Evolutionary conservation across 2,329 filamentous ascomycete species (phyloP), one percentile per base, ranked within the genome.

Genomic region (Fusarium sp.): DNA sequence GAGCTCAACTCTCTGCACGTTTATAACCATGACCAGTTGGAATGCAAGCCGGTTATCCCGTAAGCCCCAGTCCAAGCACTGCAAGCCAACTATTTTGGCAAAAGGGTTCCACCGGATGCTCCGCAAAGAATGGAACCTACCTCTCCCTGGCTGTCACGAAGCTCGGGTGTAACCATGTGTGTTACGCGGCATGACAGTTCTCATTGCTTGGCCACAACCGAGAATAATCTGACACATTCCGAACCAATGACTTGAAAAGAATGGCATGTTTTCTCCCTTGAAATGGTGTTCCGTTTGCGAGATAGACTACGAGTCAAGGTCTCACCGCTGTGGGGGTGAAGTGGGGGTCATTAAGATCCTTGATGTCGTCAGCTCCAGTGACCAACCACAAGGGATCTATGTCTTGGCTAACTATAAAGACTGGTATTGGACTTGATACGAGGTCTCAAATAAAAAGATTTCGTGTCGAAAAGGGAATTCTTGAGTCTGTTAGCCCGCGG

Each of bases 111-210:
- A 54, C 47, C 13, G 11, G n/a, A 31, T 14, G 27, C 47, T 54
- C 47, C 47, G 47, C 47, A 31, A 31, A 54, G 27, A 54, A 54
- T 54, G 47, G 47, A 54, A 54, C 47, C 47, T 52, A 54, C 47
- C 47, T 52, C 27, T 29, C 47, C 47, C 47, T 52, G 18, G 27
- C 18, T 52, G 47, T 52, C 47, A 31, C 31, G 18, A 13, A 13
- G 11, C 18, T 20, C 16, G 47, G 47, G 47, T 54, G 47, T 54
- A 54, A 31, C 47, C 27, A 14, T 20, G 6, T 14, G 47, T 9
- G 47, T 54, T 54, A 54, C 47, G 47, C 24, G 47, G 47, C 47
- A 27, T 27, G 9, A 52, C 24, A 29, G 47, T 29, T 29, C 47
- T 52, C 10, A 29, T 24, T 29, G n/a, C 31, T n/a, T n/a, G 11